These are phyloP conservation scores for Lophiostoma macrostomum DNA, from an alignment of 495 filamentous ascomycete species.

Conservation along the genomic window DNA sequence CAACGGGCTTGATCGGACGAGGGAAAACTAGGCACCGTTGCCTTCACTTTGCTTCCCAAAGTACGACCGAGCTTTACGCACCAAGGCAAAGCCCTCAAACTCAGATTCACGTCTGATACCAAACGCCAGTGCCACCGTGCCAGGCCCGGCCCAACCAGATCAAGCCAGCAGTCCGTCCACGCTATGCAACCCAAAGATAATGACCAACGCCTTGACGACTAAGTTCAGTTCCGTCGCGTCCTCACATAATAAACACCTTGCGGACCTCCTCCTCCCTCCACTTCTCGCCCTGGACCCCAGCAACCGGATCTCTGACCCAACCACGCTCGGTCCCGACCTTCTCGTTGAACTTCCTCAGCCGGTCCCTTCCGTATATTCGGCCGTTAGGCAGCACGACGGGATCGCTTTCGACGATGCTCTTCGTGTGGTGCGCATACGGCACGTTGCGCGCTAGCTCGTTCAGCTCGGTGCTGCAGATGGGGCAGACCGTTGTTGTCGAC, in stretches of 20 bases:
- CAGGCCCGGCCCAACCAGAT: too few relatives aligned
- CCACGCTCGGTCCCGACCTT: conserved; percentile 64
- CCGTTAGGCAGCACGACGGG: conserved; percentile 83
- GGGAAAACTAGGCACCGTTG: too few relatives aligned
- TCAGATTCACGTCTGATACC: conserved; percentile 43
- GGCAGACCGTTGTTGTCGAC: conserved; percentile 68
- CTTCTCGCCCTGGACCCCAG: conserved; percentile 53
- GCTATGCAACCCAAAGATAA: too few relatives aligned
- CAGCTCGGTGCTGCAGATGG: conserved; percentile 91
- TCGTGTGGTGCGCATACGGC: conserved; percentile 90
- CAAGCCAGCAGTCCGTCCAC: too few relatives aligned
- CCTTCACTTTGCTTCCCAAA: too few relatives aligned
- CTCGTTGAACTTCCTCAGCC: conserved; percentile 69
- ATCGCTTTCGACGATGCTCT: conserved; percentile 86
- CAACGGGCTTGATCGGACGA: too few relatives aligned
- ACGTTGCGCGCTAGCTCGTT: conserved; percentile 85
- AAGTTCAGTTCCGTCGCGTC: too few relatives aligned
- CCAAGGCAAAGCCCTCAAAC: too few relatives aligned
- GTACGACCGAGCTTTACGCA: too few relatives aligned
- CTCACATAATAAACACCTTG: conserved; percentile 77
- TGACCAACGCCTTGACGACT: too few relatives aligned
- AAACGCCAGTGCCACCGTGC: not conserved
- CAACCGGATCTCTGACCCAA: conserved; percentile 73
- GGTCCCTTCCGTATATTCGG: conserved; percentile 74
- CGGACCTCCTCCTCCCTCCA: conserved; percentile 61